Conservation (phyloP, 768 basidiomycete species). For the Lanmaoa rubissima region DNA sequence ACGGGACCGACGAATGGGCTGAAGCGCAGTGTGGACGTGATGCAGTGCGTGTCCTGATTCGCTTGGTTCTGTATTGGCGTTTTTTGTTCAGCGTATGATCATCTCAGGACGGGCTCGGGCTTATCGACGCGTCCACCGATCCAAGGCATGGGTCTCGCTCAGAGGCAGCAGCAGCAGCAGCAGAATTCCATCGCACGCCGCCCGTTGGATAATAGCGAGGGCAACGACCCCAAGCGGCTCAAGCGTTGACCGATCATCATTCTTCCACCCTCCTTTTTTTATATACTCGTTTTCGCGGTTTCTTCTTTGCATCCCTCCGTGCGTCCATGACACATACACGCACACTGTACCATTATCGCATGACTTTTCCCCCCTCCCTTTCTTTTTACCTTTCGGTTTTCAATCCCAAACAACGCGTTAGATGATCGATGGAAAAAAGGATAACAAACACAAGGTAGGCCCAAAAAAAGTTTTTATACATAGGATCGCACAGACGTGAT, state of each 20-base stretch:
- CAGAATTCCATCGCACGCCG: constrained; percentile 12
- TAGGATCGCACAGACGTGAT: background rate
- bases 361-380: too few relatives aligned
- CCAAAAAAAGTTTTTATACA: background rate
- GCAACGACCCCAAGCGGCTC: constrained; percentile 39
- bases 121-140: constrained; percentile 22
- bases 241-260: constrained; percentile 29
- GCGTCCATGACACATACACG: background rate
- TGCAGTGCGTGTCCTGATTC: constrained; percentile 25
- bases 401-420: background rate
- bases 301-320: background rate
- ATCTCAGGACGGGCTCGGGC: constrained; percentile 17
- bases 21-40: constrained; percentile 36
- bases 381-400: background rate
- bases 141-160: constrained; percentile 41
- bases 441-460: background rate
- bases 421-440: background rate
- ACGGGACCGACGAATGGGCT: constrained; percentile 13
- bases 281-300: background rate
- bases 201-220: constrained; percentile 28
- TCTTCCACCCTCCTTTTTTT: background rate
- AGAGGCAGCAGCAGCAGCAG: constrained; percentile 32
- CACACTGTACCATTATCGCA: background rate
- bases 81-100: background rate
- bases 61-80: background rate